Evolutionary conservation across 331 rosid species (phyloP).

Genomic region (Rosa hybrid): DNA sequence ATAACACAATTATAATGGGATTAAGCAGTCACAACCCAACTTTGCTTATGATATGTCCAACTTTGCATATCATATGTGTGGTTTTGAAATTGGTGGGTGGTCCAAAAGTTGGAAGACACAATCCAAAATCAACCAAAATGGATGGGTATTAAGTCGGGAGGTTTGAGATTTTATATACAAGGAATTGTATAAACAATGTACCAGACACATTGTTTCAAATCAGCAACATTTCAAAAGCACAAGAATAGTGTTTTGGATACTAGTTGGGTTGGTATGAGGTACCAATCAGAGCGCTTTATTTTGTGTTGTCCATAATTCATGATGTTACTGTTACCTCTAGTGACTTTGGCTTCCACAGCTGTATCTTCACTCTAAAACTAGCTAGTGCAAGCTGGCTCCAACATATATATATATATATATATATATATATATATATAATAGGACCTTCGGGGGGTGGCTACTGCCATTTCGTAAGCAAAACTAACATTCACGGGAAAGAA

Average conservation of each 20-base stretch:
- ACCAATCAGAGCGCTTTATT: slow-evolving; percentile 5
- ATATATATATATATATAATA: background rate
- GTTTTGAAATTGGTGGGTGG: slow-evolving; percentile 28
- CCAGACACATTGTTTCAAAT: background rate
- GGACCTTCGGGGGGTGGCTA: background rate
- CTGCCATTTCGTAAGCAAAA: slow-evolving; percentile 1
- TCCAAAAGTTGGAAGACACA: background rate
- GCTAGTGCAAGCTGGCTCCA: slow-evolving; percentile 18
- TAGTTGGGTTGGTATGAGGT: slow-evolving; percentile 29
- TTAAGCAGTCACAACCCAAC: background rate
- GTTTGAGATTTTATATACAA: background rate
- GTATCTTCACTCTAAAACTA: slow-evolving; percentile 6
- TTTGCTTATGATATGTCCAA: background rate
- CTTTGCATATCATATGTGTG: slow-evolving; percentile 3
- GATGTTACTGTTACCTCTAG: background rate
- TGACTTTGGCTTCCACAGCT: slow-evolving; percentile 27
- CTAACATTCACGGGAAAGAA: slow-evolving; percentile 5
- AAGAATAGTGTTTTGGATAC: slow-evolving; percentile 4
- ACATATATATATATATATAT: background rate
- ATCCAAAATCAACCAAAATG: background rate
- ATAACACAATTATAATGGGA: background rate
- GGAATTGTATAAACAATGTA: background rate
- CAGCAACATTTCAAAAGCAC: slow-evolving; percentile 4
- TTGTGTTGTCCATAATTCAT: background rate
- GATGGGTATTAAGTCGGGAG: background rate